phyloP scores from a whole-genome alignment of 306 rosid species.

The Inga oerstediana region DNA sequence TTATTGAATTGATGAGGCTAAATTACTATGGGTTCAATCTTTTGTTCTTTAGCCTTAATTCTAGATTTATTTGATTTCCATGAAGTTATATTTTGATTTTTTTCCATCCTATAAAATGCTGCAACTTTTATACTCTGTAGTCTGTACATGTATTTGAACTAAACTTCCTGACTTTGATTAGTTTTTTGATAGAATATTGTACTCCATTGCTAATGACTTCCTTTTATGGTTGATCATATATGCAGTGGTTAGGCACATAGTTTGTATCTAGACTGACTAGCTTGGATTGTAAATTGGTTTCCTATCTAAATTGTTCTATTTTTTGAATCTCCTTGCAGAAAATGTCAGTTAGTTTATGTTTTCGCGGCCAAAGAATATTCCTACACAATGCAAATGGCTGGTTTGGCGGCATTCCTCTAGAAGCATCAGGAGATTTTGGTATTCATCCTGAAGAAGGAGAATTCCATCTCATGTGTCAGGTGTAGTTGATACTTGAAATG shows the following conservation, averaged over 20 bases:
- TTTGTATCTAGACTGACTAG: slow-evolving; percentile 14
- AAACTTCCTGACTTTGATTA: not conserved
- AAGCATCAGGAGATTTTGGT: slow-evolving; percentile 97
- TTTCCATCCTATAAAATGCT: not conserved
- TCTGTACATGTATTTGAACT: not conserved
- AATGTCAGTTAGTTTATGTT: slow-evolving; percentile 70
- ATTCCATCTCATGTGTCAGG: slow-evolving; percentile 96
- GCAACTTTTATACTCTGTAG: not conserved
- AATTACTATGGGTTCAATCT: not conserved
- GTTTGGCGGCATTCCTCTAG: slow-evolving; percentile 90
- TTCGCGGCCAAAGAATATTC: slow-evolving; percentile 92
- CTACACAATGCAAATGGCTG: slow-evolving; percentile 89
- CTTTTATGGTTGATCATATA: not conserved
- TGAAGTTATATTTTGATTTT: not conserved
- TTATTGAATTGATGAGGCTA: not conserved
- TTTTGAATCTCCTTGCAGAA: slow-evolving; percentile 61
- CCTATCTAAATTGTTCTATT: slow-evolving; percentile 12
- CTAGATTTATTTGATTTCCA: not conserved
- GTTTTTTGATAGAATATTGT: not conserved
- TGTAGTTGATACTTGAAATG: slow-evolving; percentile 26
- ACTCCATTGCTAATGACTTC: not conserved
- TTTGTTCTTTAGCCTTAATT: not conserved
- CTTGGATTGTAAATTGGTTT: slow-evolving; percentile 20
- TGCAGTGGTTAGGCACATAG: slow-evolving; percentile 19
- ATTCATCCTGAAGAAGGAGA: slow-evolving; percentile 96